These are phyloP conservation scores for Cutaneotrichosporon dermatis DNA, from an alignment of 1,284 basidiomycete genomes.

Conservation along the genomic window DNA sequence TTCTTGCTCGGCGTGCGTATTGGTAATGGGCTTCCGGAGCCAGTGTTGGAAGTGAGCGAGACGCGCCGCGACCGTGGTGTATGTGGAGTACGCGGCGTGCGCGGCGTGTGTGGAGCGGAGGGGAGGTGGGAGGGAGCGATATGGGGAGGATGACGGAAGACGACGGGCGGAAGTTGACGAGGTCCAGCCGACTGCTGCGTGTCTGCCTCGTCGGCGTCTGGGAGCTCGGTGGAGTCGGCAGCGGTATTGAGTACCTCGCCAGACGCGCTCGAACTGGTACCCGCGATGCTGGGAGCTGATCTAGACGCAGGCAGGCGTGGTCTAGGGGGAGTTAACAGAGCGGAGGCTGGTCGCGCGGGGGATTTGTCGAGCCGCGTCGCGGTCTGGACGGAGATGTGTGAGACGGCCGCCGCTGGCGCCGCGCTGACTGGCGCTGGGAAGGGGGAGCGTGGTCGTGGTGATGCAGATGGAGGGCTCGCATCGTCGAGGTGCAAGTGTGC, in stretches of 20 bases:
- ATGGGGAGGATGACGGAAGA: not conserved
- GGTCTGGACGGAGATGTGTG: not conserved
- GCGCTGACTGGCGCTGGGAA: not conserved
- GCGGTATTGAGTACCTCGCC: no score
- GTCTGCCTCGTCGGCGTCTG: not conserved
- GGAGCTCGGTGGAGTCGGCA: not conserved
- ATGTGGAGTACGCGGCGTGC: not conserved
- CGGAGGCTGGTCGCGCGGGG: not conserved
- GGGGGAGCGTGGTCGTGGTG: not conserved
- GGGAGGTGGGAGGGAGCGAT: not conserved
- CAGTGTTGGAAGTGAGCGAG: not conserved
- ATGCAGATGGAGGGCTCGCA: not conserved
- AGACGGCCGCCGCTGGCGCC: not conserved
- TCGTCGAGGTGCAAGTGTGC: not conserved
- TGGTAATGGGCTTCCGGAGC: not conserved
- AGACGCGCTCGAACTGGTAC: not conserved
- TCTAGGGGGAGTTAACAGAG: not conserved
- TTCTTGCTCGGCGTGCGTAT: constrained; percentile 7
- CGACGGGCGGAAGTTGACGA: not conserved
- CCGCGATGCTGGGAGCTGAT: not conserved
- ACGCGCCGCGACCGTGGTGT: constrained; percentile 1
- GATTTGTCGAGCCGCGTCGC: not conserved
- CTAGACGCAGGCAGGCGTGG: not conserved
- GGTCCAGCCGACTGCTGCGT: no score
- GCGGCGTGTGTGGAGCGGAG: not conserved